Evolutionary conservation across 192 early-diverging fungal species (phyloP).

Genomic region (Podila verticillata): DNA sequence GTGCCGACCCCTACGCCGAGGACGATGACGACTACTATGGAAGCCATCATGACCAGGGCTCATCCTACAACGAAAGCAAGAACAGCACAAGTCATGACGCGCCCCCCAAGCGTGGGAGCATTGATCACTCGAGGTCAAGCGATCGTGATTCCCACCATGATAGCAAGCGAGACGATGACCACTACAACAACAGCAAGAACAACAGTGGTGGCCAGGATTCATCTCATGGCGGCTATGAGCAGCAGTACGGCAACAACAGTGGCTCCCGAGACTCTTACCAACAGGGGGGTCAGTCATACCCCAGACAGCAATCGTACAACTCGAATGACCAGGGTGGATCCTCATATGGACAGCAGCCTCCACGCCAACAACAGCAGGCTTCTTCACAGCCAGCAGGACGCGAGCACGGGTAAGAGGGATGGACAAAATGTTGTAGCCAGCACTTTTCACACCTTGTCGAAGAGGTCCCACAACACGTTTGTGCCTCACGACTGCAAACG

Average conservation of each 20-base stretch:
- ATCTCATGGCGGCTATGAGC: not conserved
- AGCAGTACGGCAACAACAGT: conserved; percentile 13
- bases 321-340: conserved; percentile 1
- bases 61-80: not conserved
- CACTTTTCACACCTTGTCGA: too few species aligned
- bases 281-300: not conserved
- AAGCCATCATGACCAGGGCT: conserved; percentile 1
- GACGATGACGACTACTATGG: conserved; percentile 47
- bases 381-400: conserved; percentile 14
- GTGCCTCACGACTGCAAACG: too few species aligned
- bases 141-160: conserved; percentile 12
- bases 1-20: conserved; percentile 26
- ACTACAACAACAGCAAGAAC: conserved; percentile 7
- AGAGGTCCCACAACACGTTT: too few species aligned
- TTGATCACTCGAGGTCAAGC: not conserved
- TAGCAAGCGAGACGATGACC: conserved; percentile 14
- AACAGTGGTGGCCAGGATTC: not conserved
- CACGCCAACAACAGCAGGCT: conserved; percentile 4
- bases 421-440: not conserved
- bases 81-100: not conserved
- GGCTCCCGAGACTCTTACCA: not conserved
- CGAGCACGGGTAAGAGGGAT: conserved; percentile 42
- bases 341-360: not conserved
- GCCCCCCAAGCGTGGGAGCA: not conserved
- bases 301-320: conserved; percentile 2